Base-by-base conservation (phyloP, 1,139 yeast genomes). In the Trichomonascaceae sp. region DNA sequence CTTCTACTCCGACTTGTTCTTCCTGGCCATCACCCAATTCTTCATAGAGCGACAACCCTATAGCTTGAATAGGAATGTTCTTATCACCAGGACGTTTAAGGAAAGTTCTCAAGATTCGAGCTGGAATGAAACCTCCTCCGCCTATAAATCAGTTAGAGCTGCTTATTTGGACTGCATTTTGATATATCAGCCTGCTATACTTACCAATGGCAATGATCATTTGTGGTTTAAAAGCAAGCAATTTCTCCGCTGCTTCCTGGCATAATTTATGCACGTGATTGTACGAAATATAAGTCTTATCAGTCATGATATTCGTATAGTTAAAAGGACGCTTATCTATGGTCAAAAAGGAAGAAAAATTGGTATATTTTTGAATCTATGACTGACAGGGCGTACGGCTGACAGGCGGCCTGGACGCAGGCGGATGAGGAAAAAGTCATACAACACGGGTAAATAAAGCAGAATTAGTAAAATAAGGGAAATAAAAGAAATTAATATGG, bases 81-180 rank as follows among this genome's bases (percentile, higher is more conserved):
- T 93, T 90, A 60, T 86, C 80, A 56, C 95, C 96, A 53, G 86
- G 87, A 60, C 84, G 84, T 72, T 89, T 90, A 65, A 91, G 76
- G 73, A 91, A 91, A 0, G 97, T 84, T 70, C 98, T 82, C 65
- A 91, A 80, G 74, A 91, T 91, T 69, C 98, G 82, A 30, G 98
- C 97, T 17, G 98, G 98, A 58, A 91, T 91, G 72, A 91, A 87
- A 5, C 98, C 98, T 65, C 98, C 96, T 59, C 96, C 96, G 66
- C 87, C 74, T 59, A 18, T n/a, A 24, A 18, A 52, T 52, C 44
- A 50, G 52, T 46, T 22, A 18, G 36, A 17, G n/a, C n/a, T n/a
- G n/a, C n/a, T n/a, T n/a, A n/a, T n/a, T n/a, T n/a, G n/a, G n/a
- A n/a, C n/a, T n/a, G n/a, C n/a, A n/a, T n/a, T n/a, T n/a, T n/a